Evolutionary conservation across 352 stramenopile species (phyloP).

Genomic region (Phytophthora multivora): DNA sequence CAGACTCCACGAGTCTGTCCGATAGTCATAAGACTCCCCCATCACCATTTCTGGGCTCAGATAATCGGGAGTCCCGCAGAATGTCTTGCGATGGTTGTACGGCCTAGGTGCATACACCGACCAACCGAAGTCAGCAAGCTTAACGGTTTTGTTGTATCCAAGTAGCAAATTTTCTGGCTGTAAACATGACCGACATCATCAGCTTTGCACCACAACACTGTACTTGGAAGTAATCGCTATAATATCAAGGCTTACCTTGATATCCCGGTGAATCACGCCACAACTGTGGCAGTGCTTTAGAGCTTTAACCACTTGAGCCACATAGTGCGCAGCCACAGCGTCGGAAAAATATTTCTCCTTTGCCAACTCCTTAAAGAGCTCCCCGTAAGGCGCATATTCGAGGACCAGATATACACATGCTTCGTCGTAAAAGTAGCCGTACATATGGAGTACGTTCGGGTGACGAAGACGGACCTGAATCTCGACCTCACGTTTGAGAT

Average conservation of each 20-base stretch:
- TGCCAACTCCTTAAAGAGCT: slow-evolving; percentile 82
- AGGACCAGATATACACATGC: slow-evolving; percentile 83
- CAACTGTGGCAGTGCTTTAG: slow-evolving; percentile 80
- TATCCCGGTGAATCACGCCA: slow-evolving; percentile 87
- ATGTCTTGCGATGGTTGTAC: slow-evolving; percentile 63
- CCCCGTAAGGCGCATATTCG: slow-evolving; percentile 81
- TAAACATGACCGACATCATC: not conserved
- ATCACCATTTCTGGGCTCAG: slow-evolving; percentile 84
- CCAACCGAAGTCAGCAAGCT: slow-evolving; percentile 90
- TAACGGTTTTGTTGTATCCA: slow-evolving; percentile 75
- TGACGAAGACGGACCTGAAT: slow-evolving; percentile 83
- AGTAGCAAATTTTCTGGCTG: slow-evolving; percentile 88
- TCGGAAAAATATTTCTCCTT: slow-evolving; percentile 62
- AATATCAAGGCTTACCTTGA: slow-evolving; percentile 64
- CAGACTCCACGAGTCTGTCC: slow-evolving; percentile 83
- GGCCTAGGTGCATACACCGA: slow-evolving; percentile 78
- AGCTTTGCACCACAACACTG: not conserved
- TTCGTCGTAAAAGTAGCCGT: slow-evolving; percentile 89
- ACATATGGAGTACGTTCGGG: slow-evolving; percentile 72
- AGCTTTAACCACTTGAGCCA: slow-evolving; percentile 79
- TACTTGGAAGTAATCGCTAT: not conserved
- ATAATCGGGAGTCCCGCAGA: slow-evolving; percentile 88
- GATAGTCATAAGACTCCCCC: slow-evolving; percentile 65
- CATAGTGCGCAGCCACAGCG: slow-evolving; percentile 60
- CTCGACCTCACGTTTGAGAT: slow-evolving; percentile 84